phyloP scores from a whole-genome alignment of 2,329 filamentous ascomycete species.

The Sclerotinia minor region DNA sequence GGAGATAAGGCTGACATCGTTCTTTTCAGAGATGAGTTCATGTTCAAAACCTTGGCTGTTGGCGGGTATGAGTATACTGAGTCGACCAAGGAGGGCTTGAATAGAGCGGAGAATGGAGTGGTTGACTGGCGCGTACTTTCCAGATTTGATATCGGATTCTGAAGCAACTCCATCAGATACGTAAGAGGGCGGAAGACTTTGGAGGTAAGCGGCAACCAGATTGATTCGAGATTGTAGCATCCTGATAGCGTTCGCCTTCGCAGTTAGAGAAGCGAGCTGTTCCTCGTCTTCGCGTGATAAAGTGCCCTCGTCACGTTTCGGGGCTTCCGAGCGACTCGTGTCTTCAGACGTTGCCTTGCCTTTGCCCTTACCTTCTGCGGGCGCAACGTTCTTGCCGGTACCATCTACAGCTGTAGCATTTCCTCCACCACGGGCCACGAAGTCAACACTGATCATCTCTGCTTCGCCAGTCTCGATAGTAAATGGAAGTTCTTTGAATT shows the following conservation, averaged over 20 bases:
- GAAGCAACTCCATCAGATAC: slow-evolving; percentile 50
- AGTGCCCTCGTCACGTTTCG: slow-evolving; percentile 51
- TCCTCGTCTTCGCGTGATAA: slow-evolving; percentile 62
- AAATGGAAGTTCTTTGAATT: slow-evolving; percentile 82
- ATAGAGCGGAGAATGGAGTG: slow-evolving; percentile 83
- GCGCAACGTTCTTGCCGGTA: slow-evolving; percentile 35
- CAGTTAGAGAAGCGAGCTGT: slow-evolving; percentile 67
- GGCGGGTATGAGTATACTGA: slow-evolving; percentile 76
- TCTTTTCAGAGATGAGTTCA: slow-evolving; percentile 74
- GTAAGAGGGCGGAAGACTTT: slow-evolving; percentile 67
- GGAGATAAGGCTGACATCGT: slow-evolving; percentile 78
- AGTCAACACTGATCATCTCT: slow-evolving; percentile 97
- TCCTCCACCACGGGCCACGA: slow-evolving; percentile 80
- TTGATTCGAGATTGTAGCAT: slow-evolving; percentile 81
- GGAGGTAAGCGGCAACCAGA: slow-evolving; percentile 74
- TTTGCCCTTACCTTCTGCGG: slow-evolving; percentile 39
- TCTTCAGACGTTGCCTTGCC: slow-evolving; percentile 41
- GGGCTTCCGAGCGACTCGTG: slow-evolving; percentile 21
- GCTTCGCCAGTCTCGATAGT: slow-evolving; percentile 91
- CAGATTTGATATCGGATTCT: slow-evolving; percentile 35
- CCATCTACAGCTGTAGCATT: slow-evolving; percentile 66
- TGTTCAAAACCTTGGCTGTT: slow-evolving; percentile 64
- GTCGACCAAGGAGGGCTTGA: slow-evolving; percentile 78
- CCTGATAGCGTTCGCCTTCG: slow-evolving; percentile 89
- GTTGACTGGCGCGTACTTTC: slow-evolving; percentile 44